These are phyloP conservation scores for Diaporthe sp. DNA, from an alignment of 2,329 filamentous ascomycete species.

Conservation along the genomic window DNA sequence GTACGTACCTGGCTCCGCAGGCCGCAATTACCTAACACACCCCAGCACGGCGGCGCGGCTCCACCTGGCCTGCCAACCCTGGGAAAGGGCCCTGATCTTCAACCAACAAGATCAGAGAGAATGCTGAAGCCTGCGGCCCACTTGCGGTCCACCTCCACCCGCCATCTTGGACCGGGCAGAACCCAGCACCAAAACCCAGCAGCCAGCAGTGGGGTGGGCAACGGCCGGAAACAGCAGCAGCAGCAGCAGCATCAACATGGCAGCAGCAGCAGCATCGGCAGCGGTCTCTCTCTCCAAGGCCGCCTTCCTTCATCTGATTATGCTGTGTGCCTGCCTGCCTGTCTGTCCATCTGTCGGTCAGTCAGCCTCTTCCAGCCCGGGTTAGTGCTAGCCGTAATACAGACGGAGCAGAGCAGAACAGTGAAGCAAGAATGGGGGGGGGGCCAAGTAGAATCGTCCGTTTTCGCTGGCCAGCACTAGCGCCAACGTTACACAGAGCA, in stretches of 20 bases:
- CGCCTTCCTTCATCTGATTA: background rate
- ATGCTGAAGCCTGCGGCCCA: conserved; percentile 38
- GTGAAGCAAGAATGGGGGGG: background rate
- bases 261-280: background rate
- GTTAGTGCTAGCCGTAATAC: background rate
- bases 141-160: conserved; percentile 29
- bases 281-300: background rate
- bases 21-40: conserved; percentile 26
- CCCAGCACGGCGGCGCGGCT: conserved; percentile 21
- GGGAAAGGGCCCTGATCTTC: conserved; percentile 18
- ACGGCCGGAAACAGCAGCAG: background rate
- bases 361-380: background rate
- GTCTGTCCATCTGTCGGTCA: background rate
- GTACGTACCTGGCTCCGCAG: background rate
- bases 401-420: background rate
- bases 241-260: background rate
- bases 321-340: background rate
- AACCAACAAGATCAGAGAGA: conserved; percentile 37
- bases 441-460: background rate
- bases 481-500: conserved; percentile 34
- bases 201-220: background rate
- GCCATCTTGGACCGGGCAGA: conserved; percentile 36
- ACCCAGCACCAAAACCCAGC: background rate
- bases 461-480: conserved; percentile 19
- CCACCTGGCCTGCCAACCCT: conserved; percentile 33